Percentiles rank a stretch among this genome's conserved stretches.
phyloP scores from a whole-genome alignment of 2,329 filamentous ascomycete genomes.

The Aspergillus neoniger region DNA sequence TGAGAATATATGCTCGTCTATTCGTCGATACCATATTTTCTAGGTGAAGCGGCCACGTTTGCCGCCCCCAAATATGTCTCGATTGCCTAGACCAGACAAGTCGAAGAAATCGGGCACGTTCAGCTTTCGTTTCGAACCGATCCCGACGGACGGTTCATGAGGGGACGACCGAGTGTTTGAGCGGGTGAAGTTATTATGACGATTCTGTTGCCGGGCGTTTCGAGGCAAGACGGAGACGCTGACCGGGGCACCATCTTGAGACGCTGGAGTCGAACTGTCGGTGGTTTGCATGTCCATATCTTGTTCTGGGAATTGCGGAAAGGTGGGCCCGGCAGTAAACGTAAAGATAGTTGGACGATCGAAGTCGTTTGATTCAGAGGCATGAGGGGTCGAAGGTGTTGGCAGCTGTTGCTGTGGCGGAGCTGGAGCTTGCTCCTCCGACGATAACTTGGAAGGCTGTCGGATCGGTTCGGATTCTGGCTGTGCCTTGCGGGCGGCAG shows the following conservation, averaged over 20 bases:
- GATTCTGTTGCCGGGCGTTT: slow-evolving; percentile 41
- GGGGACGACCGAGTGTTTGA: slow-evolving; percentile 40
- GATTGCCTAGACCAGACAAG: slow-evolving; percentile 47
- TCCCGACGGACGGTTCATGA: slow-evolving; percentile 40
- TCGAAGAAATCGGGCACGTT: slow-evolving; percentile 54
- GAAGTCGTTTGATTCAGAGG: slow-evolving; percentile 28
- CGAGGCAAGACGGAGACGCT: slow-evolving; percentile 48
- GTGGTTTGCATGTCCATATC: slow-evolving; percentile 49
- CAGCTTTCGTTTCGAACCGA: slow-evolving; percentile 52
- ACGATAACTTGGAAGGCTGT: slow-evolving; percentile 33
- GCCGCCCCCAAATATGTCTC: slow-evolving; percentile 48
- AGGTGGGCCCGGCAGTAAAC: slow-evolving; percentile 46
- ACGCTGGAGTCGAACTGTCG: slow-evolving; percentile 34
- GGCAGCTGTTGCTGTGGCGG: slow-evolving; percentile 26
- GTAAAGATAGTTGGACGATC: slow-evolving; percentile 44
- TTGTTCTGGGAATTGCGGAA: slow-evolving; percentile 38
- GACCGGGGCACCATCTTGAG: slow-evolving; percentile 39
- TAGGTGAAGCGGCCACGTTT: slow-evolving; percentile 52
- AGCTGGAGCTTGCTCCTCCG: slow-evolving; percentile 29
- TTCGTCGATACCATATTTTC: slow-evolving; percentile 34
- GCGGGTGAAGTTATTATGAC: slow-evolving; percentile 42
- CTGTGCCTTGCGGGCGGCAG: slow-evolving; percentile 34
- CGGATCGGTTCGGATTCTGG: slow-evolving; percentile 29
- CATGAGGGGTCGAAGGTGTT: slow-evolving; percentile 20
- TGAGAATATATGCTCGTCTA: slow-evolving; percentile 37